phyloP scores from a whole-genome alignment of 352 stramenopile species.

The Globisporangium paddicum region DNA sequence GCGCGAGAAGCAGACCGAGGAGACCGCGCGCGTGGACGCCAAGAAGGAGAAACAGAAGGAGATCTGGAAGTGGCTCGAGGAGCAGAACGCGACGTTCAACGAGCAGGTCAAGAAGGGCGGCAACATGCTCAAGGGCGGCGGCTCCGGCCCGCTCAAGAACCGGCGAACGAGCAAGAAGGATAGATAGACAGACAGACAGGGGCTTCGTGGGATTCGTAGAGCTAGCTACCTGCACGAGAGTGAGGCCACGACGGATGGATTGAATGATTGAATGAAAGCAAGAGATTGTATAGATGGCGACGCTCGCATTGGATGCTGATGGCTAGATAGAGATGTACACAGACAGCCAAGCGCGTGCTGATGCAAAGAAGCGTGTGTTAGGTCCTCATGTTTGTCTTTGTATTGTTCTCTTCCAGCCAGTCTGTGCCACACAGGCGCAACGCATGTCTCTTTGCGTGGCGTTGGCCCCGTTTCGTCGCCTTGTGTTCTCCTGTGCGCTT shows the following conservation, averaged over 20 bases:
- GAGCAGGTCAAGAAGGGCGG: conserved; percentile 95
- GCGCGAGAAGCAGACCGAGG: conserved; percentile 89
- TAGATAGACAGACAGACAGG: conserved; percentile 10
- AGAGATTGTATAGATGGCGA: conserved; percentile 4
- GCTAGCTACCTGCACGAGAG: no score
- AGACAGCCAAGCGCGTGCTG: neutral
- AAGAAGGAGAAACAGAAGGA: conserved; percentile 93
- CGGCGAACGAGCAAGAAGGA: conserved; percentile 50
- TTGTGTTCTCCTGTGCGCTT: neutral
- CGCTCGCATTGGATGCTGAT: neutral
- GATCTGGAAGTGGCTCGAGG: conserved; percentile 95
- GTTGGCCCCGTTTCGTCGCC: neutral
- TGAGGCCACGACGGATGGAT: neutral
- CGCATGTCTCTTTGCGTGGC: no score
- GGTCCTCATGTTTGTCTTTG: neutral
- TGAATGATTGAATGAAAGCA: neutral
- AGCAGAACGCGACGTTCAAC: conserved; percentile 97
- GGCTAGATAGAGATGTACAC: neutral
- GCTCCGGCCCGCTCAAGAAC: conserved; percentile 61
- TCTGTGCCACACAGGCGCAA: neutral
- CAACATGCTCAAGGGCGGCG: conserved; percentile 93
- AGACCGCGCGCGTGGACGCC: conserved; percentile 56
- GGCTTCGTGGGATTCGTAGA: no score
- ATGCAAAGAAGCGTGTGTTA: neutral
- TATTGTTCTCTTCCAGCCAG: neutral